phyloP scores from a whole-genome alignment of 371 early-diverging fungal genomes.

The Mucor mucedo region DNA sequence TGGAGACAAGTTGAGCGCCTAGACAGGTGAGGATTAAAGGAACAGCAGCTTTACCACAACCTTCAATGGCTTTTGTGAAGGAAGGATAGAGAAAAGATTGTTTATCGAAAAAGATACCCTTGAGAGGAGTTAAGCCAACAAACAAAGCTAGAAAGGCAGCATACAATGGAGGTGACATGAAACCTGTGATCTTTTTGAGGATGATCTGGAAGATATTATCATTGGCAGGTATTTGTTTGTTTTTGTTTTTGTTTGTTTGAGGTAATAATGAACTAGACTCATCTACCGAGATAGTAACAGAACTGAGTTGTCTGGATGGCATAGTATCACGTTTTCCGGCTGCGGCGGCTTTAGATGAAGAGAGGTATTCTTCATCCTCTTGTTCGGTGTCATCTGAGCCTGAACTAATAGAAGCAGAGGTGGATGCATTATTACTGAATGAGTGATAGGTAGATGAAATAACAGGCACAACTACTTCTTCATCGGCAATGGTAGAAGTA shows the following conservation, averaged over 20 bases:
- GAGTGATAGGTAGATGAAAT: slow-evolving; percentile 6
- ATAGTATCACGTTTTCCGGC: slow-evolving; percentile 7
- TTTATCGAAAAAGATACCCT: slow-evolving; percentile 55
- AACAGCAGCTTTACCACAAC: slow-evolving; percentile 72
- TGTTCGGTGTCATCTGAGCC: background rate
- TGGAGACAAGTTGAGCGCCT: slow-evolving; percentile 66
- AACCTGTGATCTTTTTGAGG: slow-evolving; percentile 27
- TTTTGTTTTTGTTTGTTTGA: slow-evolving; percentile 13
- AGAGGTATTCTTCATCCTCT: background rate
- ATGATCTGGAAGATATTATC: slow-evolving; percentile 6
- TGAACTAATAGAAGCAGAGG: slow-evolving; percentile 1
- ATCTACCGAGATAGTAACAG: slow-evolving; percentile 17
- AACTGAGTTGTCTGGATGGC: slow-evolving; percentile 21
- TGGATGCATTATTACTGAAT: background rate
- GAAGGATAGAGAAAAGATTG: slow-evolving; percentile 60
- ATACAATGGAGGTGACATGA: slow-evolving; percentile 69
- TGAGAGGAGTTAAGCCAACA: slow-evolving; percentile 61
- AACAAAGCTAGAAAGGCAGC: slow-evolving; percentile 63
- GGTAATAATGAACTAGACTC: slow-evolving; percentile 16
- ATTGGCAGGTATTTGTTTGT: slow-evolving; percentile 1
- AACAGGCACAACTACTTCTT: slow-evolving; percentile 7
- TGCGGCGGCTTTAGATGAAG: background rate
- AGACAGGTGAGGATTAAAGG: slow-evolving; percentile 73
- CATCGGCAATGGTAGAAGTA: slow-evolving; percentile 22
- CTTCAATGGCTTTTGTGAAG: slow-evolving; percentile 65